Evolutionary conservation across 2,329 filamentous ascomycete species (phyloP).

Genomic region (Didymosphaeria variabile): DNA sequence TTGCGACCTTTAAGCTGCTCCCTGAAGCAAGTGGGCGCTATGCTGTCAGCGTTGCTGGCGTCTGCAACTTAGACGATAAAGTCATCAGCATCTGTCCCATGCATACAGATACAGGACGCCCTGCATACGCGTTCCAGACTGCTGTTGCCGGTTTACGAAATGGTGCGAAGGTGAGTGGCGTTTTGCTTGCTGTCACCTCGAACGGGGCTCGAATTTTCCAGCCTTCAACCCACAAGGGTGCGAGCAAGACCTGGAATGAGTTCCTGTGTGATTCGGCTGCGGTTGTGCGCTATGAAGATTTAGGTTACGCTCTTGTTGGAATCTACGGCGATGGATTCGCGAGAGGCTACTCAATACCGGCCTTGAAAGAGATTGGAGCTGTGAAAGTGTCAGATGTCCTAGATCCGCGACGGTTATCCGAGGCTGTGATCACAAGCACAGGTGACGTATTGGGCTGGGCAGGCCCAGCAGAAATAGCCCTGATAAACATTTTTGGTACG

Average conservation of each 20-base stretch:
- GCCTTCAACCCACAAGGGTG: constrained; percentile 85
- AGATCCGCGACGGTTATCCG: constrained; percentile 75
- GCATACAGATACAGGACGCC: constrained; percentile 76
- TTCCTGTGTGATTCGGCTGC: constrained; percentile 81
- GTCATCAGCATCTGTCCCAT: constrained; percentile 84
- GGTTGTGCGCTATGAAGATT: constrained; percentile 76
- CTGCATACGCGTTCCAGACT: constrained; percentile 77
- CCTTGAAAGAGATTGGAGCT: constrained; percentile 81
- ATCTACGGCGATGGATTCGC: constrained; percentile 84
- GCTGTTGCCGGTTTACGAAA: constrained; percentile 79
- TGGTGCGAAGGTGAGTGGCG: constrained; percentile 78
- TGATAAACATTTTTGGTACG: constrained; percentile 86
- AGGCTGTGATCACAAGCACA: constrained; percentile 75
- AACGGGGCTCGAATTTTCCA: constrained; percentile 86
- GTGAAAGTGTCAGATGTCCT: constrained; percentile 71
- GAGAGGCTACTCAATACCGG: constrained; percentile 86
- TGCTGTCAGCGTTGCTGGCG: constrained; percentile 74
- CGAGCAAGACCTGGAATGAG: constrained; percentile 87
- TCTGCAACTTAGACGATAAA: constrained; percentile 69
- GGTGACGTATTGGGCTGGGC: constrained; percentile 90
- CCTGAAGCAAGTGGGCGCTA: constrained; percentile 76
- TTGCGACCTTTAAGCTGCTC: constrained; percentile 90
- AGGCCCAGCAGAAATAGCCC: constrained; percentile 82
- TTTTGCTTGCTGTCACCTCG: constrained; percentile 78
- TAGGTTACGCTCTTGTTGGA: constrained; percentile 81